Percentiles rank a stretch among this genome's conserved stretches.
Conservation (phyloP, 257 asterid species). For the Solanum dulcamara region DNA sequence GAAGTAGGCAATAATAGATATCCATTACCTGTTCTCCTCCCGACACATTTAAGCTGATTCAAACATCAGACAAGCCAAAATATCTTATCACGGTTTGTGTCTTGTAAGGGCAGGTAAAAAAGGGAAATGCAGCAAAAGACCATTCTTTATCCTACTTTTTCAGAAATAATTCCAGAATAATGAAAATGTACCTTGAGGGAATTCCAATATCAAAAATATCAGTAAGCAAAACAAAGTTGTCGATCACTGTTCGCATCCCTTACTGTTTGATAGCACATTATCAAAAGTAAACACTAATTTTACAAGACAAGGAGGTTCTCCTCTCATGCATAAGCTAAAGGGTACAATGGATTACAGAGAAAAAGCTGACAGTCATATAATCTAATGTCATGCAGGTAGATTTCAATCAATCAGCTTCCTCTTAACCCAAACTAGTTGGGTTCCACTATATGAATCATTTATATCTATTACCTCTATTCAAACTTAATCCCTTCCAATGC, state of each 20-base stretch:
- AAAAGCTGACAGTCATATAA: background rate
- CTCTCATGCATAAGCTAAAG: background rate
- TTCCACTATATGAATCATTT: background rate
- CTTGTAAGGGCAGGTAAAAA: background rate
- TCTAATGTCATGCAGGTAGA: background rate
- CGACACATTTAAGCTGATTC: background rate
- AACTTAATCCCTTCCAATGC: background rate
- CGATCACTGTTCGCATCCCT: background rate
- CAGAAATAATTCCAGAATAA: background rate
- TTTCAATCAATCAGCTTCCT: background rate
- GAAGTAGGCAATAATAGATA: background rate
- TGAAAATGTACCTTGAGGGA: background rate
- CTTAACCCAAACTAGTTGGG: background rate
- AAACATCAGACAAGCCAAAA: background rate
- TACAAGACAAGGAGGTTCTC: background rate
- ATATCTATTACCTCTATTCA: background rate
- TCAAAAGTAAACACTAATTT: background rate
- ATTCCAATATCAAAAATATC: background rate
- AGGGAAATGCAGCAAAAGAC: background rate
- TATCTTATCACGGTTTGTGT: background rate
- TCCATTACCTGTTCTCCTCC: background rate
- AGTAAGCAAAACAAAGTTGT: background rate
- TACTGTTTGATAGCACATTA: background rate
- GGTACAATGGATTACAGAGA: background rate
- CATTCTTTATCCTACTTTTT: background rate